Percentiles rank a stretch among this genome's conserved stretches.
phyloP scores from a whole-genome alignment of 768 basidiomycete genomes.

The Pulveroboletus sp. region DNA sequence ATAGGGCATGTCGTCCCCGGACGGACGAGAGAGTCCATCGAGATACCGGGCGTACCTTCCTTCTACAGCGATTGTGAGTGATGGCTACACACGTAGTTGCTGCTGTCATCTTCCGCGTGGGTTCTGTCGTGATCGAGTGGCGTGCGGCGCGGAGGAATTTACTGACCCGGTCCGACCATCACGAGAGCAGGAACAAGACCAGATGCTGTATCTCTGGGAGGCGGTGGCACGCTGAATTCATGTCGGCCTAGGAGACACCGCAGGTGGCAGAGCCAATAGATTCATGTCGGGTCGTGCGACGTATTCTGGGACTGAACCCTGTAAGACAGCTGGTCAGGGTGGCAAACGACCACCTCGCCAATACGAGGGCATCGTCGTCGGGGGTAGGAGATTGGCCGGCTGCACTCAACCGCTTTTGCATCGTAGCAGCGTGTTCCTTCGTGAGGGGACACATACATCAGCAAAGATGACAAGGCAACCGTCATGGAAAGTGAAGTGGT shows the following conservation, averaged over 20 bases:
- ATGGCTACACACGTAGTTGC: neutral
- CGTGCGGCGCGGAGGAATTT: neutral
- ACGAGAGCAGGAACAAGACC: neutral
- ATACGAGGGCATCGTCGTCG: too few relatives aligned
- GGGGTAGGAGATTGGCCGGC: too few relatives aligned
- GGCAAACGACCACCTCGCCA: too few relatives aligned
- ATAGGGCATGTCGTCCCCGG: neutral
- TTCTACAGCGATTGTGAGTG: neutral
- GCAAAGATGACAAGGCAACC: too few relatives aligned
- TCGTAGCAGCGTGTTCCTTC: too few relatives aligned
- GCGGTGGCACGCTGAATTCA: neutral
- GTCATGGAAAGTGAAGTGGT: too few relatives aligned
- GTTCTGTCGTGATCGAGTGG: neutral
- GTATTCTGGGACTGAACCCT: too few relatives aligned
- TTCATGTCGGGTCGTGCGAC: neutral
- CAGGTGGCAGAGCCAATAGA: neutral
- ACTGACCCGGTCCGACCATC: conserved; percentile 9
- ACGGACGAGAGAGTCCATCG: neutral
- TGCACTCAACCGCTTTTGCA: too few relatives aligned
- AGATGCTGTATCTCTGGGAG: neutral
- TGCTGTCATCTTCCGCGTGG: neutral
- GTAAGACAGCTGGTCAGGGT: too few relatives aligned
- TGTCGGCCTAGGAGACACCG: neutral
- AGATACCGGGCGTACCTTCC: neutral
- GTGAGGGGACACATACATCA: too few relatives aligned